Percentiles rank a stretch among this genome's conserved stretches.
Conservation (phyloP, 768 basidiomycete genomes). For the Leucosporidium creatinivorum region DNA sequence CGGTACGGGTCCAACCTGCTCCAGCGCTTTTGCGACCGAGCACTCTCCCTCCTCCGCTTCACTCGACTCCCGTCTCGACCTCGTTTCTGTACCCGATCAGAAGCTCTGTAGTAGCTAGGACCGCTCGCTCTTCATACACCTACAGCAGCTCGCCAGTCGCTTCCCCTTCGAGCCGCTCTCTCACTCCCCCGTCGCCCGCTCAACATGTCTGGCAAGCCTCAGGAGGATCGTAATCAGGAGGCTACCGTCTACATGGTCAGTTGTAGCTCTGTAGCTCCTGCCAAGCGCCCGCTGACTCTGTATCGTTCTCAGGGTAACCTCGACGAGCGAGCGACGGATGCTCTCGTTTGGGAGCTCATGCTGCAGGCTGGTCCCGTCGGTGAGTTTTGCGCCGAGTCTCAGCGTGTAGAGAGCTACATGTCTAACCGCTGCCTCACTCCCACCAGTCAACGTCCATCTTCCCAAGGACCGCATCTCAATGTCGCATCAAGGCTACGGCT, state of each 20-base stretch:
- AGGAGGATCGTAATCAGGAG: slow-evolving; percentile 73
- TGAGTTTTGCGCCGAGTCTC: slow-evolving; percentile 45
- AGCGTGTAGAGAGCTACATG: background rate
- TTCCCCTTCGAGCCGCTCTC: too few relatives aligned
- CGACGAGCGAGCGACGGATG: slow-evolving; percentile 88
- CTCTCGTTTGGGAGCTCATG: slow-evolving; percentile 97
- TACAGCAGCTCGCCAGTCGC: too few relatives aligned
- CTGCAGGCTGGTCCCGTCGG: slow-evolving; percentile 97
- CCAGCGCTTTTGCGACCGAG: too few relatives aligned
- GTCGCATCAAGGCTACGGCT: slow-evolving; percentile 98
- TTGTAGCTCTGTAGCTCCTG: slow-evolving; percentile 15
- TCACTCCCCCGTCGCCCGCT: too few relatives aligned
- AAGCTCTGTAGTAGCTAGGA: too few relatives aligned
- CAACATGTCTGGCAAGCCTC: background rate
- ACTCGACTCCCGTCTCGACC: too few relatives aligned
- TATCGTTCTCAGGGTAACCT: slow-evolving; percentile 69
- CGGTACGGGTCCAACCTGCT: too few relatives aligned
- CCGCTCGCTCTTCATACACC: too few relatives aligned
- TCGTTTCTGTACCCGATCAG: too few relatives aligned
- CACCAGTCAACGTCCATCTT: slow-evolving; percentile 85
- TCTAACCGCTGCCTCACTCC: background rate
- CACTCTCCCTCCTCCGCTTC: too few relatives aligned
- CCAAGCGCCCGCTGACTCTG: background rate
- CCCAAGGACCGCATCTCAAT: slow-evolving; percentile 98
- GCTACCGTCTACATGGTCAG: slow-evolving; percentile 77